Evolutionary conservation across 495 filamentous ascomycete genomes (phyloP).

Genomic region (Tuber indicum): DNA sequence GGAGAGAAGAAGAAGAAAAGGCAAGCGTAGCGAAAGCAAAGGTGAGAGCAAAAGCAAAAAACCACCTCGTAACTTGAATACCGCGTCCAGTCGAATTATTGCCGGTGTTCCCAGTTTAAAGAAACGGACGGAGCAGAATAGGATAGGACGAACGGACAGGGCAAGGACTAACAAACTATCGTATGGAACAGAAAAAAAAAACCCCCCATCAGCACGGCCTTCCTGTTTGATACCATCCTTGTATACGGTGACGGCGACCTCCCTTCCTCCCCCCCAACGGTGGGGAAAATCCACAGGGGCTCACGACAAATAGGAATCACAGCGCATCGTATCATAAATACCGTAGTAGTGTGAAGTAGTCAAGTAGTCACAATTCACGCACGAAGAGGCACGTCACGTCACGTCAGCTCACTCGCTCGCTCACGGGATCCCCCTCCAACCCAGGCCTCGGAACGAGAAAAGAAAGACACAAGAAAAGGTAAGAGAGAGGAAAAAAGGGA

Average conservation of each 20-base stretch:
- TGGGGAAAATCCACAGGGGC: neutral
- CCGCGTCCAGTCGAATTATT: neutral
- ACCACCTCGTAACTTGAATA: neutral
- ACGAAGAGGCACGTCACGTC: slow-evolving; percentile 4
- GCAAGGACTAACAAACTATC: neutral
- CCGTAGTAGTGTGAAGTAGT: neutral
- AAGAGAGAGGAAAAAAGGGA: neutral
- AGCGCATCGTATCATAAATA: neutral
- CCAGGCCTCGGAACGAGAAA: slow-evolving; percentile 4
- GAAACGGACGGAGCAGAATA: neutral
- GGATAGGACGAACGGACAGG: neutral
- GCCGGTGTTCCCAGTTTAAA: neutral
- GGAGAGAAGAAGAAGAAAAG: neutral
- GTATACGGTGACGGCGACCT: neutral
- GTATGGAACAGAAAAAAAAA: neutral
- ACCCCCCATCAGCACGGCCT: neutral
- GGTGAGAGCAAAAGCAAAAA: neutral
- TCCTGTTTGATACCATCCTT: neutral
- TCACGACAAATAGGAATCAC: neutral
- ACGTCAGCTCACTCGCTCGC: slow-evolving; percentile 1
- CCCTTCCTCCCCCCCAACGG: neutral
- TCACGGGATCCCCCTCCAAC: neutral
- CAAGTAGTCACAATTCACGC: neutral
- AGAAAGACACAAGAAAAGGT: slow-evolving; percentile 12
- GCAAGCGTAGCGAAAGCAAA: neutral